These are phyloP conservation scores for Eugenia klotzschiana DNA, from an alignment of 441 rosid genomes.

Conservation along the genomic window DNA sequence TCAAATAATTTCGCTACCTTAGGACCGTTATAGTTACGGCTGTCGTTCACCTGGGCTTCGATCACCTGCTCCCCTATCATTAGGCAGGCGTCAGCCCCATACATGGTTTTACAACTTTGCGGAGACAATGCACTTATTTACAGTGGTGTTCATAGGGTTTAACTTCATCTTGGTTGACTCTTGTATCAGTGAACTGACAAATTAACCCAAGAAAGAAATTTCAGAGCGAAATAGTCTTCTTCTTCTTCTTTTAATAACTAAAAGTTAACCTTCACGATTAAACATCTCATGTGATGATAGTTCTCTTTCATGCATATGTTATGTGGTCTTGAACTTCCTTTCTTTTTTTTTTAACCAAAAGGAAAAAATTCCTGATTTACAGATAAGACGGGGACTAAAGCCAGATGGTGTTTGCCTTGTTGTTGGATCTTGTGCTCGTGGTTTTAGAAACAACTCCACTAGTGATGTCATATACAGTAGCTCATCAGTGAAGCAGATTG, in stretches of 20 bases:
- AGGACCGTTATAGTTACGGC: no score
- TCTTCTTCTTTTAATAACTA: neutral
- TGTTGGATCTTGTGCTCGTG: constrained; percentile 90
- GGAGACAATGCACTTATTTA: neutral
- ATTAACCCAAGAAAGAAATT: neutral
- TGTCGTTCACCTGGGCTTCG: no score
- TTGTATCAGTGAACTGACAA: neutral
- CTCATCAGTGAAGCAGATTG: constrained; percentile 52
- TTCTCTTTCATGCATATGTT: neutral
- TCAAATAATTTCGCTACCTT: neutral
- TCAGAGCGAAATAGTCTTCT: neutral
- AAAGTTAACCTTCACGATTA: neutral
- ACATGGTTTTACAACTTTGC: no score
- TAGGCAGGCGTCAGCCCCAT: no score
- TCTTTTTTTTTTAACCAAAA: neutral
- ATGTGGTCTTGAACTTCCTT: neutral
- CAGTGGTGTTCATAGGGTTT: neutral
- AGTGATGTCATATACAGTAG: constrained; percentile 87
- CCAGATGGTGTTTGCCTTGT: constrained; percentile 96
- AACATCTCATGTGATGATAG: neutral
- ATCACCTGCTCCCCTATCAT: no score
- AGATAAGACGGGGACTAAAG: constrained; percentile 77
- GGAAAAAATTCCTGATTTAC: neutral
- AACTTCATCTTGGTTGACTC: neutral
- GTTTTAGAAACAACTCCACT: constrained; percentile 55